Base-by-base conservation (phyloP, 306 rosid genomes). In the Delonix regia region DNA sequence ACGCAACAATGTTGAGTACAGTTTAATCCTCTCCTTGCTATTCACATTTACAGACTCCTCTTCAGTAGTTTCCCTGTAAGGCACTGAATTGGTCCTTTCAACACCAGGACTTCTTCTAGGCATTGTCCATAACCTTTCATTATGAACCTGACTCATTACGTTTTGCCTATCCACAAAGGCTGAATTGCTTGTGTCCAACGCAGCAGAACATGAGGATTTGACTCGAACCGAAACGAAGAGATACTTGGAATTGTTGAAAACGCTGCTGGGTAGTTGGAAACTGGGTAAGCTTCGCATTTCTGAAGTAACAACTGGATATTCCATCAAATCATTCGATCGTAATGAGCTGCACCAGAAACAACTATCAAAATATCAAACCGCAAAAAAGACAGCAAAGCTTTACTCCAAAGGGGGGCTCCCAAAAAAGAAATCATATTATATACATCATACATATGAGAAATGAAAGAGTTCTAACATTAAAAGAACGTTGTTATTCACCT, bases 1-100 rank as follows among this genome's bases (percentile, higher is more conserved):
- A 73, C 74, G 77, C 80, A 83, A 65, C 80, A 79, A 39, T 53
- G 68, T 36, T 48, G 86, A 78, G 68, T 78, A 74, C 30, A 42
- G 72, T 52, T 75, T 78, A 67, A 83, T 73, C 55, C 60, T 73
- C 68, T 57, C 68, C 83, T 56, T 83, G 56, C 60, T 59, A 73
- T 67, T 55, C 57, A 47, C 55, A 59, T 41, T 68, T 65, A 56
- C 2, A 52, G 30, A 38, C n/a, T 78, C 33, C 33, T 73, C 71
- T 24, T 67, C 76, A 19, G 30, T 0, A 39, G 56, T 48, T 27
- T 59, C 69, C 39, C 38, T 18, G 21, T 25, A 59, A 24, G 53
- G 67, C 30, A 72, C 66, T 33, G 67, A 65, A 33, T 21, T 71
- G 27, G 30, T 42, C 51, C 19, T 53, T 44, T 47, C 27, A 44